phyloP scores from a whole-genome alignment of 768 basidiomycete genomes.

The Mycena olivaceomarginata region DNA sequence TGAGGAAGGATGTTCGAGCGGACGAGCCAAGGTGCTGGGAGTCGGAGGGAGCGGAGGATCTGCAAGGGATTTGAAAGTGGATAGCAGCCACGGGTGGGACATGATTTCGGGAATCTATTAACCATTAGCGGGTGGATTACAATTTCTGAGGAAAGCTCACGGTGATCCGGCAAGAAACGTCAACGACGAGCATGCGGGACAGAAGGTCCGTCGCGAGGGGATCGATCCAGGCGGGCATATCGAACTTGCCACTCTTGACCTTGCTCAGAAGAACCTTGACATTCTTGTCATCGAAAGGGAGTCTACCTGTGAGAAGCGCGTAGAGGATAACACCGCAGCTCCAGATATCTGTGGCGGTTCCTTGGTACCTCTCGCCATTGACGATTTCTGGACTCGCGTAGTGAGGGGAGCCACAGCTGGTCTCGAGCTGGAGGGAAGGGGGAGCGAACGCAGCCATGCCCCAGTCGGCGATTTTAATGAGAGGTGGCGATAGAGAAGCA shows the following conservation, averaged over 20 bases:
- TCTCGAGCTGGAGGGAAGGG: constrained; percentile 90
- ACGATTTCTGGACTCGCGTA: constrained; percentile 99
- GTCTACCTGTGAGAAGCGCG: constrained; percentile 91
- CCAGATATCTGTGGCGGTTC: constrained; percentile 96
- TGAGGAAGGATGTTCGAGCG: constrained; percentile 78
- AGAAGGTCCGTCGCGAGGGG: constrained; percentile 91
- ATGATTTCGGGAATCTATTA: constrained; percentile 90
- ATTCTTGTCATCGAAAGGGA: constrained; percentile 97
- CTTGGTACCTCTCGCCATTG: constrained; percentile 91
- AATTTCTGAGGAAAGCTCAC: constrained; percentile 64
- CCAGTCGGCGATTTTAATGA: constrained; percentile 98
- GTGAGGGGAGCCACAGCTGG: constrained; percentile 97
- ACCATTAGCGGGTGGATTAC: constrained; percentile 6
- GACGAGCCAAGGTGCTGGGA: constrained; percentile 80
- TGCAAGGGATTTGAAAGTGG: constrained; percentile 57
- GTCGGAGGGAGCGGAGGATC: constrained; percentile 74
- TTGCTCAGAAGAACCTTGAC: constrained; percentile 85
- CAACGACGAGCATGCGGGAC: constrained; percentile 91
- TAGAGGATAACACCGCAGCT: constrained; percentile 96
- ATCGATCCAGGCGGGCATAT: constrained; percentile 88
- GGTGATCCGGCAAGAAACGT: constrained; percentile 86
- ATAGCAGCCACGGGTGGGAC: constrained; percentile 87
- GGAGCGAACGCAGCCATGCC: constrained; percentile 98
- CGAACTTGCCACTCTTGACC: constrained; percentile 91
- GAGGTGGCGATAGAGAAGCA: constrained; percentile 84